Base-by-base conservation (phyloP, 495 filamentous ascomycete species). In the Aspergillus olivimuriae region DNA sequence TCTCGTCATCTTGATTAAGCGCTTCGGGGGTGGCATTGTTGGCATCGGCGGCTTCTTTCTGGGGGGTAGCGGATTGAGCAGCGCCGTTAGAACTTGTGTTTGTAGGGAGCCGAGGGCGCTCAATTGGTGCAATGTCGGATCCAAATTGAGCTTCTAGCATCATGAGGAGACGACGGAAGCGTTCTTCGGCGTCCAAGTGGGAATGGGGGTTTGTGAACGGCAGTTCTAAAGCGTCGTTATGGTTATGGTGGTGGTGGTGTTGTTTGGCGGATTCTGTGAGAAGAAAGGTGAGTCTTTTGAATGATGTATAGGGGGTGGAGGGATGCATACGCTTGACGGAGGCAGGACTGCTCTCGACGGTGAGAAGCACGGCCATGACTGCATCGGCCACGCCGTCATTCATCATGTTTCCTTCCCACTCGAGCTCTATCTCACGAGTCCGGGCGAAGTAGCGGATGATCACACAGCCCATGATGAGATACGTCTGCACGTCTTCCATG, bases 101-200 rank as follows among this genome's bases (percentile, higher is more conserved):
- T 0, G 60, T 33, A 4, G 60, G 62, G 3, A 82, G 52, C 39
- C 80, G 81, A 4, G 88, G 87, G 0, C 73, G 72, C 18, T 80
- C 73, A 52, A 97, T 83, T 1, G 89, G 89, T 0, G 72, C 65
- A 50, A 86, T 81, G 37, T 87, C 76, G 15, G 76, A 72, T 32
- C 92, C 94, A 55, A 98, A 98, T 58, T 98, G 92, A 2, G 89
- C 86, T 67, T 98, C 94, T 18, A 98, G 83, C 73, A 97, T 95
- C 78, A 95, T 86, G 64, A 88, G 84, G 21, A 98, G 79, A 22
- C 91, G 84, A 19, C 79, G 71, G 34, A 97, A 75, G 20, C 87
- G 83, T 50, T 92, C 86, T 19, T 78, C 70, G 1, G 87, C 73
- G n/a, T 70, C 72, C 32, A 85, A 58, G 34, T 82, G 73, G 12